Evolutionary conservation across 371 early-diverging fungal genomes (phyloP).

Genomic region (Rhizopus arrhizus): DNA sequence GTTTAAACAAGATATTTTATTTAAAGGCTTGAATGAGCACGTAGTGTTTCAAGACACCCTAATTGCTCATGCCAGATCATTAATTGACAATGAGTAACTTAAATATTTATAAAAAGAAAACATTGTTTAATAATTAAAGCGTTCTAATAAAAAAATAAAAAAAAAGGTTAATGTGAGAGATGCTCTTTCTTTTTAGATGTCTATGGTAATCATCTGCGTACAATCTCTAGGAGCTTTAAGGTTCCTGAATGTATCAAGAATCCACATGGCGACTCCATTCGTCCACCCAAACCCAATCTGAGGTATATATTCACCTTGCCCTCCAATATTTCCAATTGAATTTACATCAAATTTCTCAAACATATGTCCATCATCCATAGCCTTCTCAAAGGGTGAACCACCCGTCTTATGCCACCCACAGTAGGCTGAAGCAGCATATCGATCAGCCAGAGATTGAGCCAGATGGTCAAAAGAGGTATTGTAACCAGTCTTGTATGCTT

Average conservation of each 20-base stretch:
- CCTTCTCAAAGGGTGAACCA: conserved; percentile 49
- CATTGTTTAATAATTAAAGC: no score
- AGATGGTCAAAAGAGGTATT: conserved; percentile 25
- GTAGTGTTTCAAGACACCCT: no score
- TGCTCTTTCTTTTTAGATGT: background rate
- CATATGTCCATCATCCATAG: conserved; percentile 60
- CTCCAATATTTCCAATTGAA: conserved; percentile 62
- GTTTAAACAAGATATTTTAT: no score
- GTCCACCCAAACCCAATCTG: conserved; percentile 96
- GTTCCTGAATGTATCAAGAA: conserved; percentile 57
- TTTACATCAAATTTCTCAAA: conserved; percentile 82
- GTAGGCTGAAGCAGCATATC: conserved; percentile 63
- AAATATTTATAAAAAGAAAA: no score
- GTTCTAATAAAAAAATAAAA: no score
- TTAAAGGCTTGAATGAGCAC: no score
- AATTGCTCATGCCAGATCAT: no score
- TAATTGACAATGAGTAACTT: no score
- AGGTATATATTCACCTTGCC: conserved; percentile 84
- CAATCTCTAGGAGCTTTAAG: conserved; percentile 43
- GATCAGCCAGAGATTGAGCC: conserved; percentile 60
- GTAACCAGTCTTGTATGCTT: conserved; percentile 5
- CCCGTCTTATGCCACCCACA: conserved; percentile 78
- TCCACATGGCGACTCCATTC: conserved; percentile 81
- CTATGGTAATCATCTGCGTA: conserved; percentile 11
- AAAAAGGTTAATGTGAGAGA: no score